A percentile compares a stretch with the other conserved stretches of the same genome.
These are phyloP conservation scores for Penicillium silybi DNA, from an alignment of 495 filamentous ascomycete species.

Conservation along the genomic window DNA sequence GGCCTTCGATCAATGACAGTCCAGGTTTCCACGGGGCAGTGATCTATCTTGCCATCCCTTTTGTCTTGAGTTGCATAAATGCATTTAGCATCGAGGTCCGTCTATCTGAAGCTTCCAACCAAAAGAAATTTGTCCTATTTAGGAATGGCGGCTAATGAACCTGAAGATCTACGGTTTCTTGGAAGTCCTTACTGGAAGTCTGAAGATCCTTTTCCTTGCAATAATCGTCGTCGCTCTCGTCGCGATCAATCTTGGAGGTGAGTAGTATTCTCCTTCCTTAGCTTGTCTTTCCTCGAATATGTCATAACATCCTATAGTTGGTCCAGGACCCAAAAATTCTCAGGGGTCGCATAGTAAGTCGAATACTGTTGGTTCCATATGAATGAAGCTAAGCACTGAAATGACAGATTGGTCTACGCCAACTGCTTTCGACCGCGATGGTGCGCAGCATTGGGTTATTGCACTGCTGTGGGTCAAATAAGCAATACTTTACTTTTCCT, in stretches of 20 bases:
- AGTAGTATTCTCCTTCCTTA: neutral
- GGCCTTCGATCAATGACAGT: conserved; percentile 16
- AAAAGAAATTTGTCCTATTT: no score
- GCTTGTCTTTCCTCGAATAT: neutral
- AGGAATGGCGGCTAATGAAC: no score
- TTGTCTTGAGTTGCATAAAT: conserved; percentile 32
- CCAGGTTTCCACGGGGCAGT: conserved; percentile 22
- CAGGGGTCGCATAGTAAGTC: neutral
- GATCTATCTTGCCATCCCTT: conserved; percentile 27
- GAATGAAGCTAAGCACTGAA: neutral
- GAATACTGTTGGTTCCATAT: neutral
- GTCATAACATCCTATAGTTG: neutral
- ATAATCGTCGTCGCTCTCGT: conserved; percentile 29
- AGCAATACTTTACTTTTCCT: conserved; percentile 1
- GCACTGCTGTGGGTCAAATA: conserved; percentile 29
- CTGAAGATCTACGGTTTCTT: conserved; percentile 34
- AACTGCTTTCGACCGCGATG: conserved; percentile 18
- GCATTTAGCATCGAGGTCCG: conserved; percentile 30
- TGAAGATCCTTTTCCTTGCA: conserved; percentile 32
- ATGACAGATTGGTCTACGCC: conserved; percentile 5
- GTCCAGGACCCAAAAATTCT: neutral
- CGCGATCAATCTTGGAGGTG: conserved; percentile 24
- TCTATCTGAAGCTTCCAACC: conserved; percentile 14
- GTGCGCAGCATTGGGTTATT: conserved; percentile 23
- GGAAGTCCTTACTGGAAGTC: conserved; percentile 33